Evolutionary conservation across 1,284 basidiomycete species (phyloP).

Genomic region (Porodaedalea pini): DNA sequence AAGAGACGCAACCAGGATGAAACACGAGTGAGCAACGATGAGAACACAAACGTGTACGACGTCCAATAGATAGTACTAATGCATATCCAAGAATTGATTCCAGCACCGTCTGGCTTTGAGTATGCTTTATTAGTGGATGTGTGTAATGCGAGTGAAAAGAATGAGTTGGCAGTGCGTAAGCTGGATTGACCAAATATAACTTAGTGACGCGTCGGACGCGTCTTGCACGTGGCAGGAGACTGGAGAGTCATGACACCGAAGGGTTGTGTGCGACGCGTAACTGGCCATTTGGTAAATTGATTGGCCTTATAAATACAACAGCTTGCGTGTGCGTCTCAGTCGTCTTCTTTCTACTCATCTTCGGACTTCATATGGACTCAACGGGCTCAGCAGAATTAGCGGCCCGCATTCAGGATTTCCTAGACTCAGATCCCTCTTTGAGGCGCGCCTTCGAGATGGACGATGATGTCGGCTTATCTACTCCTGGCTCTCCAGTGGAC

Average conservation of each 20-base stretch:
- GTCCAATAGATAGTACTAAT: no score
- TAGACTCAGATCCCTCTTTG: neutral
- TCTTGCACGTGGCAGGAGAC: neutral
- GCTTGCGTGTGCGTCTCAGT: neutral
- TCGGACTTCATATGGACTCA: neutral
- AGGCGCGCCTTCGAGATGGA: neutral
- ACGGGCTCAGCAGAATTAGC: neutral
- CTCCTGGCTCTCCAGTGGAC: constrained; percentile 40
- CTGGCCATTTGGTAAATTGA: no score
- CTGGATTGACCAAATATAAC: no score
- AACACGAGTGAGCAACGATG: no score
- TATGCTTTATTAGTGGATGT: no score
- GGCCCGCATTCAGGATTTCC: neutral
- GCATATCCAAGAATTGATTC: no score
- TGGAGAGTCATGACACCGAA: no score
- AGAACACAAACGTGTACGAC: no score
- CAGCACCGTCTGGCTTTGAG: no score
- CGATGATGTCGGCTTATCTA: constrained; percentile 35
- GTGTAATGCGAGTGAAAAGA: no score
- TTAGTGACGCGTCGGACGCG: neutral
- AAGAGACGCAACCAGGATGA: no score
- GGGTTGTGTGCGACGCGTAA: neutral
- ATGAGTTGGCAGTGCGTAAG: no score
- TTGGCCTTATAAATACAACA: neutral
- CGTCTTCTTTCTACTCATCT: neutral